A percentile compares a stretch with the other conserved stretches of the same genome.
phyloP scores from a whole-genome alignment of 2,329 filamentous ascomycete species.

The Pseudodiploospora longispora region DNA sequence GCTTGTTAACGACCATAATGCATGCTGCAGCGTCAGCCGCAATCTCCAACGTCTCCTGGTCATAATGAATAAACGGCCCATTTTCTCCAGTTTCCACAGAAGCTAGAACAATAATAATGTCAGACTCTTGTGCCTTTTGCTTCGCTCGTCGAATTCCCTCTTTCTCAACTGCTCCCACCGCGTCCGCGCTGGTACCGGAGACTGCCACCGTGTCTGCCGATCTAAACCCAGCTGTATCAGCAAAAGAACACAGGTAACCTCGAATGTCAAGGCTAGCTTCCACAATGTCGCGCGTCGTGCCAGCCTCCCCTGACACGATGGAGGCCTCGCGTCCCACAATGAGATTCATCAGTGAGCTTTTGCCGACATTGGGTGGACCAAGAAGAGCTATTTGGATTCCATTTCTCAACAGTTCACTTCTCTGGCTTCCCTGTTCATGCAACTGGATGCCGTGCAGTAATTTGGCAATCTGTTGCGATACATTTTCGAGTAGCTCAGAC shows the following conservation, averaged over 20 bases:
- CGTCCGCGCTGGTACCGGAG: slow-evolving; percentile 6
- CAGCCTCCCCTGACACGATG: slow-evolving; percentile 87
- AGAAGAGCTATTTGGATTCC: slow-evolving; percentile 83
- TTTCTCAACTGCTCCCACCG: slow-evolving; percentile 68
- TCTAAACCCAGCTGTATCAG: slow-evolving; percentile 86
- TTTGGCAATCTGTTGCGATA: slow-evolving; percentile 53
- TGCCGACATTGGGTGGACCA: slow-evolving; percentile 88
- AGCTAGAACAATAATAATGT: slow-evolving; percentile 75
- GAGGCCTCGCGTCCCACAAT: slow-evolving; percentile 88
- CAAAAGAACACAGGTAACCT: slow-evolving; percentile 87
- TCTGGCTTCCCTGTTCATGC: slow-evolving; percentile 69
- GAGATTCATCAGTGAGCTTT: slow-evolving; percentile 86
- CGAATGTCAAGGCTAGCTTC: slow-evolving; percentile 84
- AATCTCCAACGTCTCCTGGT: slow-evolving; percentile 47
- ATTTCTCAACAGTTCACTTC: slow-evolving; percentile 73
- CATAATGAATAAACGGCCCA: slow-evolving; percentile 39
- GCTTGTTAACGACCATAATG: slow-evolving; percentile 56
- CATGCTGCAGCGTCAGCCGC: slow-evolving; percentile 40
- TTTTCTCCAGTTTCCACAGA: slow-evolving; percentile 52
- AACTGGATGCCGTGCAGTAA: slow-evolving; percentile 56
- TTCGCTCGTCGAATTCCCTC: slow-evolving; percentile 88
- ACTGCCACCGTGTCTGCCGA: slow-evolving; percentile 22
- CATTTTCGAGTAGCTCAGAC: slow-evolving; percentile 59
- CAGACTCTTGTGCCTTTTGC: slow-evolving; percentile 70
- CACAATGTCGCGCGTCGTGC: slow-evolving; percentile 88